Conservation (phyloP, 2,329 filamentous ascomycete species). For the Sclerotinia subarctica region DNA sequence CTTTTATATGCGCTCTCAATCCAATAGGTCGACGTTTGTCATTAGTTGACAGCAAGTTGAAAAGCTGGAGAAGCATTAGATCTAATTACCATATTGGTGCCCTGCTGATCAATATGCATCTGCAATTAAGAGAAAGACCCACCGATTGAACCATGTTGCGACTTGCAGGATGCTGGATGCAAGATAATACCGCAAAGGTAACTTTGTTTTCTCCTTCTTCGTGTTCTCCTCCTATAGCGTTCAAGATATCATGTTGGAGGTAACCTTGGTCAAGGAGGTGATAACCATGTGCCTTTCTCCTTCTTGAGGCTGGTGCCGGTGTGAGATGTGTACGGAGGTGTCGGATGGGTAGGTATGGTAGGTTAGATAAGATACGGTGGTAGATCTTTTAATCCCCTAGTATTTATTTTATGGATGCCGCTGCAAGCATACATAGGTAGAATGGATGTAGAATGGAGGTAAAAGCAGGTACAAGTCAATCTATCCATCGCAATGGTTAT, state of each 20-base stretch:
- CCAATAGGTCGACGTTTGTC: background rate
- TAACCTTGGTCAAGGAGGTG: background rate
- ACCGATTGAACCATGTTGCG: constrained; percentile 8
- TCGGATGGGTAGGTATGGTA: background rate
- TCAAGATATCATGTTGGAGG: background rate
- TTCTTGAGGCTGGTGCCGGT: background rate
- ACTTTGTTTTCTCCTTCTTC: background rate
- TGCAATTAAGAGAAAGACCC: constrained; percentile 11
- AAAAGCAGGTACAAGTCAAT: constrained; percentile 2
- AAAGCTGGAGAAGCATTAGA: background rate
- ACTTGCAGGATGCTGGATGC: constrained; percentile 8
- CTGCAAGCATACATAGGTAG: background rate
- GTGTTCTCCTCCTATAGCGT: background rate
- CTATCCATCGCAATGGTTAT: background rate
- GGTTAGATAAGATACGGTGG: background rate
- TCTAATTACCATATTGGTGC: background rate
- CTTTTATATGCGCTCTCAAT: constrained; percentile 3
- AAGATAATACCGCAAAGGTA: constrained; percentile 4
- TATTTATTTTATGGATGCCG: constrained; percentile 7
- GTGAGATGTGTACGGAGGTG: background rate
- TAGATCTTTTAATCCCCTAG: background rate
- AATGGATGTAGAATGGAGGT: background rate
- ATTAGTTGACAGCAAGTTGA: background rate
- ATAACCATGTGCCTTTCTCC: background rate
- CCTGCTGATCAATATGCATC: constrained; percentile 19